Evolutionary conservation across 2,329 filamentous ascomycete genomes (phyloP), one percentile per base, ranked within the genome.

Genomic region (Xylariaceae sp.): DNA sequence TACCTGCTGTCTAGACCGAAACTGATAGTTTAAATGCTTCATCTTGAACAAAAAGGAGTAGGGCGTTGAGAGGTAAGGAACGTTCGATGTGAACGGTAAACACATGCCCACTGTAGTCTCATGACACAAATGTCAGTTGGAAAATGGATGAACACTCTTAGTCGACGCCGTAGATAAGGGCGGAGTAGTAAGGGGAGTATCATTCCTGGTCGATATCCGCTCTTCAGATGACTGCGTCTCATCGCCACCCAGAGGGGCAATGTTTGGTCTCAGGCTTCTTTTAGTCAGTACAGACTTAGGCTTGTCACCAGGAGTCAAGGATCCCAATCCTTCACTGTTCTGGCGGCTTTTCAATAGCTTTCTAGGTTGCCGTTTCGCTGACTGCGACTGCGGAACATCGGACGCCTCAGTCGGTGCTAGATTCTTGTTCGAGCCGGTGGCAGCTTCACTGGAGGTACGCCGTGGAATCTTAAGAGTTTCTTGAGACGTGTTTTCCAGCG

Each of bases 281-380:
- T 65, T 68, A 15, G 38, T 53, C 15, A 72, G 63, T 10, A 73
- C 59, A 2, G 61, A 58, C 47, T 66, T 68, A 1, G 65, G 54
- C 47, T 62, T 69, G 45, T 72, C 70, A 17, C 48, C 42, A 32
- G 55, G 46, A 18, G 53, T 50, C 36, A 45, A 44, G 5, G 47
- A 43, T 6, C 57, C 47, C 30, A 55, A 60, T 11, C 56, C 58
- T 31, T 72, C 71, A 57, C 65, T 71, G 51, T 58, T 69, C 22
- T 62, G 66, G 22, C 71, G 68, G 45, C 55, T 64, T 60, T 76
- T 76, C 17, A 65, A 69, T 32, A 75, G 61, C 56, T 75, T 75
- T 45, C 67, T 68, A 33, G 66, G 69, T 42, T 65, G 64, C n/a
- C 68, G 51, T 19, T 54, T 59, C 17, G 40, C 38, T 17, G 52